phyloP scores from a whole-genome alignment of 805 yeast genomes.

The Isabelozyma rhagii region DNA sequence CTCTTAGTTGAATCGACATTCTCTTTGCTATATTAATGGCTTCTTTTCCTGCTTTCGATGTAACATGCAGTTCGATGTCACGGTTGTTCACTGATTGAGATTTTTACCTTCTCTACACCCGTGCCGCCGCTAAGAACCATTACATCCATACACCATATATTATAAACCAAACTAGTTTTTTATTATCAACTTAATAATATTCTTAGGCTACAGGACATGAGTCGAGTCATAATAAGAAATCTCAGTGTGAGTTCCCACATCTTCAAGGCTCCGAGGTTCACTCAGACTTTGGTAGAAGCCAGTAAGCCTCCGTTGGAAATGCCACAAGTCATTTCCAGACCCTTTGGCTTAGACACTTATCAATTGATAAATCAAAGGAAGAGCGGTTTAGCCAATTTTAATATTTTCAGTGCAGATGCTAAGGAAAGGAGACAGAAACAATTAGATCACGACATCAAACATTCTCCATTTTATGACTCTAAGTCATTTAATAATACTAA shows the following conservation, averaged over 20 bases:
- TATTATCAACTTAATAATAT: neutral
- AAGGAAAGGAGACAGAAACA: slow-evolving; percentile 35
- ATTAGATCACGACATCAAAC: slow-evolving; percentile 40
- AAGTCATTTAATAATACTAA: slow-evolving; percentile 60
- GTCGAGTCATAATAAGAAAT: neutral
- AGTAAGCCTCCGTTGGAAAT: slow-evolving; percentile 36
- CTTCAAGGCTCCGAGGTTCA: slow-evolving; percentile 29
- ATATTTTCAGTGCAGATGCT: slow-evolving; percentile 31
- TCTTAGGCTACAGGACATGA: neutral
- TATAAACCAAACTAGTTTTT: neutral
- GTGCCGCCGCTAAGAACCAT: neutral
- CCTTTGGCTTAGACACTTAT: slow-evolving; percentile 37
- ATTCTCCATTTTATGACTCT: slow-evolving; percentile 43
- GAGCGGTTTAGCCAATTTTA: slow-evolving; percentile 10
- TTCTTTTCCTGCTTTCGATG: neutral
- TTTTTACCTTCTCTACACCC: neutral
- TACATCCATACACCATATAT: neutral
- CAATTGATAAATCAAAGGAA: slow-evolving; percentile 19
- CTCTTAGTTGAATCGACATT: slow-evolving; percentile 60
- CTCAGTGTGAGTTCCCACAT: neutral
- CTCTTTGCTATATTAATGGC: neutral
- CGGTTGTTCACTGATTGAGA: neutral
- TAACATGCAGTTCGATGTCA: too few relatives aligned
- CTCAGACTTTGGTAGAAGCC: slow-evolving; percentile 34
- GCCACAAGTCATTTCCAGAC: slow-evolving; percentile 28